These are phyloP conservation scores for Leishmania amazonensis DNA, from an alignment of 208 protist species.

Conservation along the genomic window DNA sequence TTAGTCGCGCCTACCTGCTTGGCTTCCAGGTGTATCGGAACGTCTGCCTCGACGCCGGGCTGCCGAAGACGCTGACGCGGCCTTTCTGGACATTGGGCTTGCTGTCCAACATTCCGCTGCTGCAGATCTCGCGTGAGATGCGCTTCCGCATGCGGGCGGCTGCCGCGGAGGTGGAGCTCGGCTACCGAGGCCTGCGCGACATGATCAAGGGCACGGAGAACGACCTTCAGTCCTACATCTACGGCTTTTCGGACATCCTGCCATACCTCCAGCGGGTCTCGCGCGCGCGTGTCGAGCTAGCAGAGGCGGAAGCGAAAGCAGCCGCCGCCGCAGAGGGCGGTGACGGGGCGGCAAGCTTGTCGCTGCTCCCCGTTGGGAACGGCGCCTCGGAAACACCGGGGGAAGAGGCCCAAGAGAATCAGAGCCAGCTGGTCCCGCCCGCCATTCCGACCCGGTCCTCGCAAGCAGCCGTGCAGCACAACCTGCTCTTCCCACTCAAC, in stretches of 20 bases:
- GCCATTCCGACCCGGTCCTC: conserved; percentile 25
- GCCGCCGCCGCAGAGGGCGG: conserved; percentile 2
- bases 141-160: conserved; percentile 49
- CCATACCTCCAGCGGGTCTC: conserved; percentile 27
- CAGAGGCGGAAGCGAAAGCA: conserved; percentile 22
- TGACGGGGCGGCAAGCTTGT: neutral
- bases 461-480: conserved; percentile 19
- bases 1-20: conserved; percentile 45
- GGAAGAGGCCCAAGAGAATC: neutral
- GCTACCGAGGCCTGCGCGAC: conserved; percentile 37
- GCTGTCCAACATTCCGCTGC: conserved; percentile 46
- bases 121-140: conserved; percentile 57
- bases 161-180: conserved; percentile 47
- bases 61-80: conserved; percentile 47
- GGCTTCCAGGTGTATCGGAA: conserved; percentile 44
- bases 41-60: conserved; percentile 43
- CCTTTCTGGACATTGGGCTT: conserved; percentile 43
- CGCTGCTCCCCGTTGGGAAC: neutral
- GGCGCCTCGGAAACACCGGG: neutral
- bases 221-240: conserved; percentile 47
- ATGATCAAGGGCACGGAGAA: conserved; percentile 48
- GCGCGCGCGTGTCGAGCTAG: conserved; percentile 25
- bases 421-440: neutral
- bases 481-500: conserved; percentile 22
- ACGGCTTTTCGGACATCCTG: conserved; percentile 31